Percentiles rank a stretch among this genome's conserved stretches.
Conservation (phyloP, 2,329 filamentous ascomycete species). For the Neofusicoccum umdonicola region DNA sequence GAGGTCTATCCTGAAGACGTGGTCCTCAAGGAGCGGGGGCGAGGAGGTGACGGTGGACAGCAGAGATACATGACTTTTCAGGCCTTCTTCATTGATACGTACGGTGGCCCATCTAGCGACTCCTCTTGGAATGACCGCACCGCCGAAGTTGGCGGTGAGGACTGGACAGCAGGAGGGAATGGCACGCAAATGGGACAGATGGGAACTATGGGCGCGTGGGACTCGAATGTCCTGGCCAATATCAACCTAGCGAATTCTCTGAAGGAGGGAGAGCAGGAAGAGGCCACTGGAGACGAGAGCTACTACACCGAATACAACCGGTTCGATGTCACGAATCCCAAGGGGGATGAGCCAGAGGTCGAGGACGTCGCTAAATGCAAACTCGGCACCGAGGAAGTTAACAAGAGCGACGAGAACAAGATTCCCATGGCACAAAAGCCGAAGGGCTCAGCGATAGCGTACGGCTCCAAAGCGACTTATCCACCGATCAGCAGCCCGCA, state of each 20-base stretch:
- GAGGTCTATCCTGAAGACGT: conserved; percentile 27
- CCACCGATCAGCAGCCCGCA: background rate
- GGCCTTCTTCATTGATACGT: conserved; percentile 16
- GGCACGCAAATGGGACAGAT: background rate
- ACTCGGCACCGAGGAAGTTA: background rate
- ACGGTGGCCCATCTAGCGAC: background rate
- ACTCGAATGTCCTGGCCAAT: background rate
- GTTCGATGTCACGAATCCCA: background rate
- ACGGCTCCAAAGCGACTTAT: background rate
- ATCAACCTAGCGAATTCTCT: background rate
- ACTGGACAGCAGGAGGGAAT: background rate
- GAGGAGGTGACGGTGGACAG: background rate
- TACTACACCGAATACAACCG: background rate
- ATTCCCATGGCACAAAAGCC: too few relatives aligned
- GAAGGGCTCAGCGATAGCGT: background rate
- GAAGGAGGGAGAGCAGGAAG: background rate
- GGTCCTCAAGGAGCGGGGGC: background rate
- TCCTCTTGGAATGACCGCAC: background rate
- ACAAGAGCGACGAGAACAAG: background rate
- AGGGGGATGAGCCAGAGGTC: background rate
- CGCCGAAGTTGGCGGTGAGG: background rate
- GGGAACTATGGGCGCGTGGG: background rate
- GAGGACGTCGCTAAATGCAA: background rate
- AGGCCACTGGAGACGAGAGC: background rate
- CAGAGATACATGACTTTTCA: conserved; percentile 15